Evolutionary conservation across 176 grass and related monocot genomes (phyloP).

Genomic region (Phyllostachys edulis): DNA sequence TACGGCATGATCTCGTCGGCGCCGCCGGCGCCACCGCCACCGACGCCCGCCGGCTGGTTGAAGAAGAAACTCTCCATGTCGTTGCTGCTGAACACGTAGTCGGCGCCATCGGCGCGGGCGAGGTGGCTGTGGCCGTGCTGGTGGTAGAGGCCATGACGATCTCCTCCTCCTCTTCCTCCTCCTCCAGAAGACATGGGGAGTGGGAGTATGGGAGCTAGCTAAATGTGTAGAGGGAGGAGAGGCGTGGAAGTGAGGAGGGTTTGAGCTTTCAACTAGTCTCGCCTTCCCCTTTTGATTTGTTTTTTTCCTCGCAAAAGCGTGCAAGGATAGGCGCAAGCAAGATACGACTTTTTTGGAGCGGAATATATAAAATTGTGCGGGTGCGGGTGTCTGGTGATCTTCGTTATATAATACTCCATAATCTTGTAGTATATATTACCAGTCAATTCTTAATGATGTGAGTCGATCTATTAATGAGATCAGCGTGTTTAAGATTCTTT

Average conservation of each 20-base stretch:
- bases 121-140: constrained; percentile 15
- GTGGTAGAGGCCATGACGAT: constrained; percentile 32
- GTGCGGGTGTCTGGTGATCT: constrained; percentile 34
- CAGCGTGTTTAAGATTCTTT: constrained; percentile 19
- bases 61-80: constrained; percentile 62
- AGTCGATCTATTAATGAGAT: constrained; percentile 29
- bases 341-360: constrained; percentile 42
- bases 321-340: constrained; percentile 23
- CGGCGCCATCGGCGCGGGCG: background rate
- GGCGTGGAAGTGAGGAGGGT: constrained; percentile 45
- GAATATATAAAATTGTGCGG: constrained; percentile 35
- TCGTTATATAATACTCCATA: background rate
- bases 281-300: constrained; percentile 23
- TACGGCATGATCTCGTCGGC: constrained; percentile 47
- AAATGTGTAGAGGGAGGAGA: constrained; percentile 48
- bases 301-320: constrained; percentile 33
- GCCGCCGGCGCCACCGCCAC: background rate
- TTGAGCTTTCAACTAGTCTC: constrained; percentile 35
- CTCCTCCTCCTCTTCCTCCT: constrained; percentile 44
- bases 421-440: background rate
- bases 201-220: background rate
- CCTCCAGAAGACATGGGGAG: constrained; percentile 56
- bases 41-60: background rate
- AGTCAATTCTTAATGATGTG: constrained; percentile 21
- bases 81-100: constrained; percentile 37